Percentiles rank a stretch among this genome's conserved stretches.
Evolutionary conservation across 2,329 filamentous ascomycete genomes (phyloP).

Genomic region (Xylaria hypoxylon): DNA sequence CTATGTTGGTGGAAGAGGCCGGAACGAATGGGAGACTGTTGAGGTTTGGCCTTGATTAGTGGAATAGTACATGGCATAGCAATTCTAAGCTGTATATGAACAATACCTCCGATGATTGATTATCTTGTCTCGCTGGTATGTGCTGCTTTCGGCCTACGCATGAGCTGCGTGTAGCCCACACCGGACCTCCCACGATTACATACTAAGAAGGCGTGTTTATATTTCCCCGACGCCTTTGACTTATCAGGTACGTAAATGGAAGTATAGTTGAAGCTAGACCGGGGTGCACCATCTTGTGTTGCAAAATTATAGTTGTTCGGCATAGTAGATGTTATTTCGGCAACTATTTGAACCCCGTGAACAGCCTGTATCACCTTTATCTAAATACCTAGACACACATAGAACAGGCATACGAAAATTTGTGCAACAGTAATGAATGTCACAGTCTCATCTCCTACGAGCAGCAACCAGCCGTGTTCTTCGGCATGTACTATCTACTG

Average conservation of each 20-base stretch:
- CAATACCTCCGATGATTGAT: not conserved
- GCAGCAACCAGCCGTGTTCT: no score
- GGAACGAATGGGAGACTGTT: slow-evolving; percentile 71
- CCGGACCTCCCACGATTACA: not conserved
- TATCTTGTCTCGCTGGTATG: not conserved
- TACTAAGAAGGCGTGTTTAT: not conserved
- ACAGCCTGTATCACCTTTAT: no score
- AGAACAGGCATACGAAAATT: no score
- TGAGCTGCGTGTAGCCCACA: not conserved
- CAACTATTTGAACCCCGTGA: not conserved
- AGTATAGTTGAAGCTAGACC: not conserved
- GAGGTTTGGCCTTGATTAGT: slow-evolving; percentile 76
- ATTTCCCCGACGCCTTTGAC: not conserved
- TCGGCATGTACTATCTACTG: no score
- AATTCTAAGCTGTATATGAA: not conserved
- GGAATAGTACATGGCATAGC: not conserved
- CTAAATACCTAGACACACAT: no score
- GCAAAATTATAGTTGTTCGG: not conserved
- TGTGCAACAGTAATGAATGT: no score
- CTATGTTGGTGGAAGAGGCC: slow-evolving; percentile 57
- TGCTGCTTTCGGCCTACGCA: not conserved
- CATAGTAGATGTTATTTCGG: not conserved
- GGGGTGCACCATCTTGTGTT: not conserved
- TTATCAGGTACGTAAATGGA: not conserved
- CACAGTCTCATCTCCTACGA: no score